Base-by-base conservation (phyloP, 306 rosid species). In the Geum urbanum region DNA sequence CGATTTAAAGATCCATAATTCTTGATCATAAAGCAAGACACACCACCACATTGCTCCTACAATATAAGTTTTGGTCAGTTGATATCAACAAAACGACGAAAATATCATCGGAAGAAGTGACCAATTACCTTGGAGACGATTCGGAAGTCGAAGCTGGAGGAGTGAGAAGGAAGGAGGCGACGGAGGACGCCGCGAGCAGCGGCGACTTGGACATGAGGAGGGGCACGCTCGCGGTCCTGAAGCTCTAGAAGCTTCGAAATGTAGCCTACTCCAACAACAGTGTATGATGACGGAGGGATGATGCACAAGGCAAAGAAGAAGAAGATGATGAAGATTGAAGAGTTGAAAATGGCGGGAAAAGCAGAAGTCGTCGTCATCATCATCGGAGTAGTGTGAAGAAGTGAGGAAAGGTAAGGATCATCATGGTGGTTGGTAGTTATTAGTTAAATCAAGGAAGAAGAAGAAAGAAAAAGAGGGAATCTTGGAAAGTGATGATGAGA, bases 151-250 rank as follows among this genome's bases (percentile, higher is more conserved):
- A 92, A 87, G 82, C 80, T 73, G 77, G 87, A 83, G 47, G 85
- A 72, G 53, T 89, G 91, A 5, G 90, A 84, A 51, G 96, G 96
- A 35, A 89, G 84, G 32, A 87, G 63, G 11, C 97, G 97, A 84
- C 5, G 82, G 68, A 92, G 96, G 60, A 86, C 84, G 49, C 74
- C 88, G 9, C 76, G 81, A 57, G 95, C 95, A 11, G 97, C 92
- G 6, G 89, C 87, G 62, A 86, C 84, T 74, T 92, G 97, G 49
- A 89, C 81, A 16, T 70, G 35, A 1, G 90, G 79, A 1, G 89
- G 74, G 50, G 88, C 79, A 48, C 86, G 77, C 88, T 89, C 84
- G 47, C 86, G 84, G 79, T 87, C 89, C 72, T 92, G 97, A 51
- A 80, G 75, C 58, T 80, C 77, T 13, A 92, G 94, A 71, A 87